Evolutionary conservation across 768 basidiomycete genomes (phyloP).

Genomic region (Rubroboletus satanas): DNA sequence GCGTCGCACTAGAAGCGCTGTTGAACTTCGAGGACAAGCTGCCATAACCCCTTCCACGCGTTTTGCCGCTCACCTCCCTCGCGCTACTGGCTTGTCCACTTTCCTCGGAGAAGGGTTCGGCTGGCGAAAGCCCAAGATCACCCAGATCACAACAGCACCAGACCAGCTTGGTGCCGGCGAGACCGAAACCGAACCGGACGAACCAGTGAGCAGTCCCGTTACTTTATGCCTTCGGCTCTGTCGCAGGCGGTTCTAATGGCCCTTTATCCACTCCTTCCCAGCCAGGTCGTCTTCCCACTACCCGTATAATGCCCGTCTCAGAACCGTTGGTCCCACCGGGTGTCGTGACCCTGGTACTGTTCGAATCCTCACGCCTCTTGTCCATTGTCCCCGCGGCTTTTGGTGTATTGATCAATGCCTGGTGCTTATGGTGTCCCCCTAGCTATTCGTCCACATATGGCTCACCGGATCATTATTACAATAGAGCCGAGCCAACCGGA

Average conservation of each 20-base stretch:
- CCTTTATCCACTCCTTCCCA: slow-evolving; percentile 22
- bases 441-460: slow-evolving; percentile 10
- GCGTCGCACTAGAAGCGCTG: slow-evolving; percentile 21
- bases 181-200: slow-evolving; percentile 76
- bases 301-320: slow-evolving; percentile 54
- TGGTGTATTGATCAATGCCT: slow-evolving; percentile 61
- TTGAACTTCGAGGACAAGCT: slow-evolving; percentile 17
- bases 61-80: slow-evolving; percentile 9
- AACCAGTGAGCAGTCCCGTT: slow-evolving; percentile 49
- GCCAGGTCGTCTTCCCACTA: slow-evolving; percentile 66
- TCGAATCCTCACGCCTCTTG: slow-evolving; percentile 65
- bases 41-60: slow-evolving; percentile 2
- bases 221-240: not conserved
- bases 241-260: slow-evolving; percentile 6
- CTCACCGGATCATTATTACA: slow-evolving; percentile 1
- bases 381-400: slow-evolving; percentile 70
- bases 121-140: slow-evolving; percentile 37
- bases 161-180: slow-evolving; percentile 63
- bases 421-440: slow-evolving; percentile 49
- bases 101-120: slow-evolving; percentile 27
- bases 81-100: slow-evolving; percentile 19
- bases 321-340: slow-evolving; percentile 48
- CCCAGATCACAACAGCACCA: slow-evolving; percentile 58
- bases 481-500: not conserved
- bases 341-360: slow-evolving; percentile 55